Conservation (phyloP, 1,284 basidiomycete species). For the Pascua sp. region DNA sequence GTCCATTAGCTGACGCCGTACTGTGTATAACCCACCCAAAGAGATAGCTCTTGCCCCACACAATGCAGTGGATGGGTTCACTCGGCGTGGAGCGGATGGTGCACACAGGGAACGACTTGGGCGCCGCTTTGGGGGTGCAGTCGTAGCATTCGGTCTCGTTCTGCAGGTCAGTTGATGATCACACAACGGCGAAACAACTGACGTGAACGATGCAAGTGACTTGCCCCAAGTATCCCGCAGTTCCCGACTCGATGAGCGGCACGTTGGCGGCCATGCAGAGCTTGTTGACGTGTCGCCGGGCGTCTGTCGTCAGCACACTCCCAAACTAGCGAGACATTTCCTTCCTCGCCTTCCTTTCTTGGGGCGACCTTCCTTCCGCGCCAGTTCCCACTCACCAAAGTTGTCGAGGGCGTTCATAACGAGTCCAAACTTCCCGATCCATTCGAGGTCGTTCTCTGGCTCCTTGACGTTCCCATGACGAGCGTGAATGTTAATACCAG, state of each 20-base stretch:
- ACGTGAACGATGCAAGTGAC: slow-evolving; percentile 57
- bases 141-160: slow-evolving; percentile 87
- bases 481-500: slow-evolving; percentile 71
- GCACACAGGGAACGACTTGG: slow-evolving; percentile 95
- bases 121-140: slow-evolving; percentile 80
- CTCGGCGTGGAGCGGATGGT: slow-evolving; percentile 97
- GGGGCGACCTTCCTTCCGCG: not conserved
- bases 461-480: slow-evolving; percentile 97
- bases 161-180: slow-evolving; percentile 49
- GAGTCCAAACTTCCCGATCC: slow-evolving; percentile 86
- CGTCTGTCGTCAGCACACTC: slow-evolving; percentile 56
- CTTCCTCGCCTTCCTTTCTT: slow-evolving; percentile 29
- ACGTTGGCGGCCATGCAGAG: slow-evolving; percentile 91
- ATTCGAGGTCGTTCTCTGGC: slow-evolving; percentile 78
- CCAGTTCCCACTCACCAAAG: slow-evolving; percentile 59
- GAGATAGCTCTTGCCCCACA: slow-evolving; percentile 99
- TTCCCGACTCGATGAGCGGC: slow-evolving; percentile 93
- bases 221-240: slow-evolving; percentile 87
- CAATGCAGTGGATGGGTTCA: slow-evolving; percentile 97
- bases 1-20: slow-evolving; percentile 5
- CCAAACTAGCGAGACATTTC: not conserved
- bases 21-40: slow-evolving; percentile 62
- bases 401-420: slow-evolving; percentile 97
- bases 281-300: slow-evolving; percentile 88
- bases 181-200: not conserved